Base-by-base conservation (phyloP, 176 grass and related monocot genomes). In the Chrysopogon serrulatus region DNA sequence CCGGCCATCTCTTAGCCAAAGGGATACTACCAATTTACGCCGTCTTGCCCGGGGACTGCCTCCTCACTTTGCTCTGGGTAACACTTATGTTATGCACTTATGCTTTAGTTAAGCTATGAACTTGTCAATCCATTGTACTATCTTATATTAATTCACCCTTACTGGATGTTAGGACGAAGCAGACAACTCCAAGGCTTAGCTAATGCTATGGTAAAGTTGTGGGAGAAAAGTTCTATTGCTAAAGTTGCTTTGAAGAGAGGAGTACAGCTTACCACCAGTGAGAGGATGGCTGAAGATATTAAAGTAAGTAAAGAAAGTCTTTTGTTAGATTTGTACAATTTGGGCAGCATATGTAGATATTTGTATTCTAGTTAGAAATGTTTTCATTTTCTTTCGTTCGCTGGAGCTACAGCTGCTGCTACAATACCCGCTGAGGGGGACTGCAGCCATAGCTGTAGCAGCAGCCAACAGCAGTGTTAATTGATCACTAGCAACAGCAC, bases 221-320 rank as follows among this genome's bases (percentile, higher is more conserved):
- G 96, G 93, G 96, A 92, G 83, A 93, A 91, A 91, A 98, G 91
- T 90, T 93, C 72, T 32, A 93, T 98, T 79, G 93, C 91, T 73
- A 98, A 98, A 82, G 68, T 98, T 86, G 89, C 85, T 95, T 82
- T 98, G 71, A 98, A 98, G 82, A 86, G 93, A 84, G 96, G 91
- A 71, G 87, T 98, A 56, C 96, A 88, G 69, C 93, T 95, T 88
- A 95, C 93, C 40, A 98, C 87, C 51, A 98, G 91, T 78, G 93
- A 98, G 87, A 95, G 93, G 68, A 98, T 98, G 96, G 89, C 96
- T 74, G 96, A 92, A 82, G 96, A 98, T 86, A 91, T 98, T 32
- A 98, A 95, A 85, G 96, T 98, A 90, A 79, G 36, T 84, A 51
- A 31, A 59, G 10, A 83, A 72, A 42, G 14, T 79, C 17, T 76